Evolutionary conservation across 2,329 filamentous ascomycete genomes (phyloP).

Genomic region (Cercospora berteroae): DNA sequence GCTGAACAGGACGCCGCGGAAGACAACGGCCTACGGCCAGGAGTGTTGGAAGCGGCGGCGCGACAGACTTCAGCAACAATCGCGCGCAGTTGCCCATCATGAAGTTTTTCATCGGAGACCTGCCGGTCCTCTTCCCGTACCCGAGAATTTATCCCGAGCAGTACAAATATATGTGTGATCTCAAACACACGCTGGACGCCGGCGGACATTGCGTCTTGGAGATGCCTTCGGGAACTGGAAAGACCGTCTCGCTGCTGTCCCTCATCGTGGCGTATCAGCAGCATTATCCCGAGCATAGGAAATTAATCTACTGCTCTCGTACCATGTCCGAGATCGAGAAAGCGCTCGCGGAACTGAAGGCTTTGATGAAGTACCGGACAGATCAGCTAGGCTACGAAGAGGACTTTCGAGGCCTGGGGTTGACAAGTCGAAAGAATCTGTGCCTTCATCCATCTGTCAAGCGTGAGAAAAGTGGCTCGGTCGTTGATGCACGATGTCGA

Average conservation of each 20-base stretch:
- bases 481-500: slow-evolving; percentile 94
- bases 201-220: slow-evolving; percentile 95
- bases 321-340: slow-evolving; percentile 99
- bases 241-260: slow-evolving; percentile 91
- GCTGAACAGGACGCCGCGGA: not conserved
- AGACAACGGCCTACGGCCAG: not conserved
- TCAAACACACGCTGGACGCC: slow-evolving; percentile 86
- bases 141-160: slow-evolving; percentile 72
- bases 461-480: slow-evolving; percentile 87
- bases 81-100: slow-evolving; percentile 51
- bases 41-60: not conserved
- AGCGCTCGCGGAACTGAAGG: slow-evolving; percentile 84
- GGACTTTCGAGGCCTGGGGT: slow-evolving; percentile 85
- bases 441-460: slow-evolving; percentile 96
- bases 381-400: slow-evolving; percentile 87
- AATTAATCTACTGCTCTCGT: slow-evolving; percentile 97
- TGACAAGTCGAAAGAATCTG: slow-evolving; percentile 95
- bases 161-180: slow-evolving; percentile 80
- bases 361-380: slow-evolving; percentile 89
- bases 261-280: slow-evolving; percentile 97
- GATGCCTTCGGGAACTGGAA: slow-evolving; percentile 98
- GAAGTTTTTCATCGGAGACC: slow-evolving; percentile 78
- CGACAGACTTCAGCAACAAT: not conserved
- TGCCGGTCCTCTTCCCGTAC: slow-evolving; percentile 72
- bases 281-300: slow-evolving; percentile 86